A percentile compares a stretch with the other conserved stretches of the same genome.
phyloP scores from a whole-genome alignment of 2,329 filamentous ascomycete genomes.

The Colletotrichum destructivum region DNA sequence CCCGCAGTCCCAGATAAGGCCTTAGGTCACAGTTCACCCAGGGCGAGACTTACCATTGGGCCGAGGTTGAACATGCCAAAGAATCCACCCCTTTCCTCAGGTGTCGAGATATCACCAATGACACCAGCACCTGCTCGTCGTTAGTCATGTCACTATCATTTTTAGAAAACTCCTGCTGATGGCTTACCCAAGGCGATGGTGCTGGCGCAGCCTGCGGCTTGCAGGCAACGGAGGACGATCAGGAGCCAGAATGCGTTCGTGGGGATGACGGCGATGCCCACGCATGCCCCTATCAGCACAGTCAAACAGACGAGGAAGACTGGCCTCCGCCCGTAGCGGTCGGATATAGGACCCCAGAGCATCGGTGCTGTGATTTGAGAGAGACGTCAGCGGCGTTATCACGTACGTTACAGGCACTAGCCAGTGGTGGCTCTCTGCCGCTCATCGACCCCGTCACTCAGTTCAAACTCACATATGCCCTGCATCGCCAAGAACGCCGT shows the following conservation, averaged over 20 bases:
- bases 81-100: conserved; percentile 52
- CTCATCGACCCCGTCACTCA: background rate
- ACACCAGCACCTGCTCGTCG: conserved; percentile 48
- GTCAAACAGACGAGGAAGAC: conserved; percentile 50
- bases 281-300: conserved; percentile 50
- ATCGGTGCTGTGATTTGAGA: conserved; percentile 45
- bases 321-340: conserved; percentile 51
- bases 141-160: background rate
- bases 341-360: conserved; percentile 54
- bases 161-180: no score
- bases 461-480: conserved; percentile 40
- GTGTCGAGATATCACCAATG: conserved; percentile 52
- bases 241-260: conserved; percentile 51
- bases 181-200: conserved; percentile 49
- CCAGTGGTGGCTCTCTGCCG: accelerated
- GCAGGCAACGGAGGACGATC: conserved; percentile 50
- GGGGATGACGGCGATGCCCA: conserved; percentile 52
- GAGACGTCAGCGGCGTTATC: background rate
- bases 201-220: conserved; percentile 53
- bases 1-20: background rate
- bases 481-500: conserved; percentile 53
- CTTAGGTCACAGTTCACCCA: no score
- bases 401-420: no score
- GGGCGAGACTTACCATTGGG: conserved; percentile 45
- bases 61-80: conserved; percentile 54